Base-by-base conservation (phyloP, 148 eudicot genomes). In the Arctostaphylos glauca region DNA sequence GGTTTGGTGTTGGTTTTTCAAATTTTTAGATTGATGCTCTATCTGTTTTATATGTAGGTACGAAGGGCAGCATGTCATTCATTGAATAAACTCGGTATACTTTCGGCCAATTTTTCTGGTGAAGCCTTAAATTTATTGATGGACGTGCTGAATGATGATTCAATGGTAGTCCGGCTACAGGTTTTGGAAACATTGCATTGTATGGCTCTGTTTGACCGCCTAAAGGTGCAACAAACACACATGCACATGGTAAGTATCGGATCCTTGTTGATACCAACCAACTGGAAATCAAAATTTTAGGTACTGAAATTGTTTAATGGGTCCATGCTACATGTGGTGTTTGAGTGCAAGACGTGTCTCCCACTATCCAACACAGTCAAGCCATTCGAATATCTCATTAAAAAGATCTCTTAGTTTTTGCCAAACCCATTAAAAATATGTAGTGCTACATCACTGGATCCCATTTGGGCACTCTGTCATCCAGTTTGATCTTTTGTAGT, bases 131-230 rank as follows among this genome's bases (percentile, higher is more conserved):
- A 85, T 83, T 79, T 90, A 44, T 84, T 96, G 88, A 82, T 90
- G 89, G 93, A 90, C 84, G 84, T 92, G 88, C 84, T 94, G 85
- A 94, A 92, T 88, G 99, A 94, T 89, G 99, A 93, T 87, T 91
- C 99, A 15, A 76, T 84, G 71, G 83, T 77, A 83, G 98, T 94
- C 83, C 84, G 94, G 73, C 77, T 92, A 84, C 92, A 91, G 84
- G 94, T 88, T 66, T 72, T 96, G 86, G 90, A 91, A 77, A 89
- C 97, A 71, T 78, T 94, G 87, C 91, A 84, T 82, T 88, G 87
- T 79, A 88, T 96, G 90, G 92, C 87, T 76, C 80, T 66, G 79
- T 84, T 73, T 81, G 87, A 85, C 84, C 84, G 64, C 85, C 87
- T 91, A 78, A 92, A 86, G 89, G 86, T 93, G 87, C 89, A 91